These are phyloP conservation scores for Eimeria falciformis DNA, from an alignment of 169 alveolate species.

Conservation along the genomic window DNA sequence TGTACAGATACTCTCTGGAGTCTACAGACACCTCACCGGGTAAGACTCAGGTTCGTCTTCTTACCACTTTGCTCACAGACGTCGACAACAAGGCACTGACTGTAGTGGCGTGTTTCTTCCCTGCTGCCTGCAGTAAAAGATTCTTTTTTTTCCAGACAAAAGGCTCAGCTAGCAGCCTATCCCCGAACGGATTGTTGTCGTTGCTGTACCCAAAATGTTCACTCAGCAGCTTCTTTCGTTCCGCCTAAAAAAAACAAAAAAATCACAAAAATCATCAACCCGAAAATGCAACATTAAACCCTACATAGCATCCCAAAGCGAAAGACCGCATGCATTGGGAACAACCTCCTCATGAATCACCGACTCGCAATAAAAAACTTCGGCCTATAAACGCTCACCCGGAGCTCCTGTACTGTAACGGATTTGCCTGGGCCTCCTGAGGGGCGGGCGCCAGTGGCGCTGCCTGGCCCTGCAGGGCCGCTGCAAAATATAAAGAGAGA, in stretches of 20 bases:
- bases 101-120: slow-evolving; percentile 63
- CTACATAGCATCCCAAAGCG: background rate
- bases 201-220: slow-evolving; percentile 78
- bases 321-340: no score
- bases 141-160: slow-evolving; percentile 79
- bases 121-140: slow-evolving; percentile 70
- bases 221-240: slow-evolving; percentile 71
- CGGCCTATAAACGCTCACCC: slow-evolving; percentile 10
- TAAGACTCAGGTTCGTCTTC: slow-evolving; percentile 9
- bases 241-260: slow-evolving; percentile 54
- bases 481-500: no score
- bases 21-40: background rate
- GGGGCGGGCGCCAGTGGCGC: background rate
- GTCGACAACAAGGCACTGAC: slow-evolving; percentile 61
- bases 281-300: background rate
- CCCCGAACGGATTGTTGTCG: slow-evolving; percentile 79
- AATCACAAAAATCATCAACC: background rate
- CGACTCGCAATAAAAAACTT: no score
- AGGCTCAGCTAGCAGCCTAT: slow-evolving; percentile 73
- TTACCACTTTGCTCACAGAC: slow-evolving; percentile 75
- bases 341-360: background rate
- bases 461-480: background rate
- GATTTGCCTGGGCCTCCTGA: no score
- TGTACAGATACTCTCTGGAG: background rate
- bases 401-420: slow-evolving; percentile 40